Conservation (phyloP, 2,329 filamentous ascomycete species). For the Apiospora marii region DNA sequence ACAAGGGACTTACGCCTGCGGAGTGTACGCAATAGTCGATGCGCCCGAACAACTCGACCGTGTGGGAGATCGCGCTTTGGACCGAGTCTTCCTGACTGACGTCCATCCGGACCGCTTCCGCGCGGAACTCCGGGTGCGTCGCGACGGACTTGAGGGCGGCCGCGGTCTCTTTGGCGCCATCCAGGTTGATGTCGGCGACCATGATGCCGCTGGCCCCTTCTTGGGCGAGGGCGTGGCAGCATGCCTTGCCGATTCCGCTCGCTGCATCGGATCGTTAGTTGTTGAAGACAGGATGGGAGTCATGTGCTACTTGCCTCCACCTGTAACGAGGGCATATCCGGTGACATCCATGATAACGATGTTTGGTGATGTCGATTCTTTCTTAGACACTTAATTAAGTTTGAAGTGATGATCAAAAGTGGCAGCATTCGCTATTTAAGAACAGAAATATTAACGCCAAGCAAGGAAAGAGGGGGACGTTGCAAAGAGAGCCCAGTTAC, state of each 20-base stretch:
- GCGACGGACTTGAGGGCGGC: conserved; percentile 23
- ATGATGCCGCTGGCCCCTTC: conserved; percentile 29
- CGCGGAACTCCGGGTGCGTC: conserved; percentile 28
- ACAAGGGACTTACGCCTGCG: conserved; percentile 30
- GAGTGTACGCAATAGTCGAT: conserved; percentile 34
- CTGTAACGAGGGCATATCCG: neutral
- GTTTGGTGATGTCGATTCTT: neutral
- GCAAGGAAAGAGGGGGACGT: neutral
- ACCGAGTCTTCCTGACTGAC: conserved; percentile 29
- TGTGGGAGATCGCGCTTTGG: conserved; percentile 22
- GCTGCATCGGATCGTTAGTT: conserved; percentile 21
- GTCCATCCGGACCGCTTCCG: conserved; percentile 30
- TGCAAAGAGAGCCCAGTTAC: neutral
- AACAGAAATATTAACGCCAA: neutral
- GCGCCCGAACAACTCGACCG: conserved; percentile 29
- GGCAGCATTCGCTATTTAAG: neutral
- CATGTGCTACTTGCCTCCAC: neutral
- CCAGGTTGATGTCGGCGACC: conserved; percentile 34
- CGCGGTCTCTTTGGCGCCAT: conserved; percentile 26
- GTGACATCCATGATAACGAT: neutral
- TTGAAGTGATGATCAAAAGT: neutral
- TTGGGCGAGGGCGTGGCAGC: conserved; percentile 29
- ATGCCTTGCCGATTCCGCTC: conserved; percentile 34
- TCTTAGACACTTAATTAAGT: neutral
- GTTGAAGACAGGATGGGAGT: neutral